phyloP scores from a whole-genome alignment of 2,329 filamentous ascomycete species.

The Hymenoscyphus albidus region DNA sequence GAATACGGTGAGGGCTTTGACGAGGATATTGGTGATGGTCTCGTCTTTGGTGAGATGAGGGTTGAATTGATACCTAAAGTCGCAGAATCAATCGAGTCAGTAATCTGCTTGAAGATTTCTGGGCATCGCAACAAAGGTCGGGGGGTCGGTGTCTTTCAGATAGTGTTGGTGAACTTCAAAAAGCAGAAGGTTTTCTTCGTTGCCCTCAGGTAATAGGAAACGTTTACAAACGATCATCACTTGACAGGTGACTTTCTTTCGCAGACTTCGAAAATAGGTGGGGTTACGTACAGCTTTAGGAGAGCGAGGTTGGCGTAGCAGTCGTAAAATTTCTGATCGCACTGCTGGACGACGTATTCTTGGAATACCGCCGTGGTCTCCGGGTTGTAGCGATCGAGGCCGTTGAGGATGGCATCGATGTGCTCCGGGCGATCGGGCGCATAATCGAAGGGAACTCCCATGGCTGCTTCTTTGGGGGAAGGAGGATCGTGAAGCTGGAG shows the following conservation, averaged over 20 bases:
- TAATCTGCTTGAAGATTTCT: neutral
- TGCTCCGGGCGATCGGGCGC: conserved; percentile 87
- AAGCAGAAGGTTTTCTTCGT: conserved; percentile 52
- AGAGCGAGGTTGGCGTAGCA: conserved; percentile 95
- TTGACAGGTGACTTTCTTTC: conserved; percentile 12
- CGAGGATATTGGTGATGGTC: conserved; percentile 97
- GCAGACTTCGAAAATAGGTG: conserved; percentile 5
- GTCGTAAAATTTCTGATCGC: conserved; percentile 90
- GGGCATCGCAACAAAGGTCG: conserved; percentile 6
- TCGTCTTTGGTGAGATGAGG: conserved; percentile 96
- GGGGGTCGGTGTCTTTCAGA: conserved; percentile 52
- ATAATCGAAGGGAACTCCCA: conserved; percentile 65
- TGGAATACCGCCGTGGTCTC: conserved; percentile 93
- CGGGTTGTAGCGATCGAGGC: conserved; percentile 96
- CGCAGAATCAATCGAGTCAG: conserved; percentile 19
- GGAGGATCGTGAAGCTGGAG: neutral
- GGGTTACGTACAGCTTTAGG: conserved; percentile 82
- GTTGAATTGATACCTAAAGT: conserved; percentile 93
- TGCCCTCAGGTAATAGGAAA: conserved; percentile 97
- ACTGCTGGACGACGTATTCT: conserved; percentile 91
- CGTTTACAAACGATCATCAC: conserved; percentile 83
- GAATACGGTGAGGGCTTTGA: conserved; percentile 97
- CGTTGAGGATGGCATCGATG: conserved; percentile 91
- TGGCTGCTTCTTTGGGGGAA: conserved; percentile 16
- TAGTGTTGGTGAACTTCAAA: conserved; percentile 74